Conservation (phyloP, 2,329 filamentous ascomycete genomes). For the Immersiporthe knoxdaviesiana region DNA sequence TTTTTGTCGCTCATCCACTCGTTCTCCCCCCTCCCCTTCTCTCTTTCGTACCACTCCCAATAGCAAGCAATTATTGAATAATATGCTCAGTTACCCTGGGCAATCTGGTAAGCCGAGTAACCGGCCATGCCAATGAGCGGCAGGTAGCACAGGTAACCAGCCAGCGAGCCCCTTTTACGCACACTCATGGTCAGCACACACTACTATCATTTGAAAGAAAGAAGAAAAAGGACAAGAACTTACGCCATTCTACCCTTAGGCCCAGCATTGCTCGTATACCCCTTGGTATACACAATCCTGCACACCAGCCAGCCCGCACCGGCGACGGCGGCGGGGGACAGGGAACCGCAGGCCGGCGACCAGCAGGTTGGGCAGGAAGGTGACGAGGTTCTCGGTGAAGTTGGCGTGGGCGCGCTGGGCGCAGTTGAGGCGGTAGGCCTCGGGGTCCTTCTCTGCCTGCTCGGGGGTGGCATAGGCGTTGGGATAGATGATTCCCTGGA, state of each 20-base stretch:
- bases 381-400: constrained; percentile 63
- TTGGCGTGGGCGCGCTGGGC: constrained; percentile 66
- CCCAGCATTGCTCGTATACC: constrained; percentile 47
- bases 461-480: constrained; percentile 59
- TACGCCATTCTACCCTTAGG: constrained; percentile 24
- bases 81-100: neutral
- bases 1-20: neutral
- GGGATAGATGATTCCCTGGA: constrained; percentile 56
- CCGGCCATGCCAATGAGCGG: constrained; percentile 13
- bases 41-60: neutral
- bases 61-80: neutral
- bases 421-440: constrained; percentile 65
- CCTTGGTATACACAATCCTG: constrained; percentile 58
- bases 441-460: constrained; percentile 56
- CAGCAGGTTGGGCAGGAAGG: constrained; percentile 56
- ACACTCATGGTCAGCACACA: neutral
- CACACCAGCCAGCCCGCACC: constrained; percentile 57
- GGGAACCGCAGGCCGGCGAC: constrained; percentile 62
- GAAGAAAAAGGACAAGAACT: constrained; percentile 7
- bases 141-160: constrained; percentile 42
- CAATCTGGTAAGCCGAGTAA: constrained; percentile 11
- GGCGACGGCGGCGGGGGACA: constrained; percentile 48
- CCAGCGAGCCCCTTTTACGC: constrained; percentile 43
- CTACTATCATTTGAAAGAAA: neutral
- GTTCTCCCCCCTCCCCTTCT: neutral